These are phyloP conservation scores for Raffaelea albimanens DNA, from an alignment of 2,329 filamentous ascomycete species.

Conservation along the genomic window DNA sequence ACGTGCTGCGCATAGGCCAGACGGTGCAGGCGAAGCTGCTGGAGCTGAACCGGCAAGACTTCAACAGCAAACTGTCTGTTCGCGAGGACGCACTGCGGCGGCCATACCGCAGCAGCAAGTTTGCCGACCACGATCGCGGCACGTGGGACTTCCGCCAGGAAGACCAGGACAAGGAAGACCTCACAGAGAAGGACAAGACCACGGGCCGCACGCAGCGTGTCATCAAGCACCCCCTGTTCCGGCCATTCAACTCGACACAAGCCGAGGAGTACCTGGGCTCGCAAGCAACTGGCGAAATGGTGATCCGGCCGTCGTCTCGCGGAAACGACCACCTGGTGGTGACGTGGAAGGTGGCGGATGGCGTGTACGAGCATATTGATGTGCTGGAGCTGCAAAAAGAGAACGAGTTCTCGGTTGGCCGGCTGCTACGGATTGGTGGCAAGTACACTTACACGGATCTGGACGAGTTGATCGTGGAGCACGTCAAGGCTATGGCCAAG, in stretches of 20 bases:
- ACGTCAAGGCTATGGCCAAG: conserved; percentile 94
- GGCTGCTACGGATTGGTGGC: conserved; percentile 72
- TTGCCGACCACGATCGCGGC: conserved; percentile 61
- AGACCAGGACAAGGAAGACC: conserved; percentile 67
- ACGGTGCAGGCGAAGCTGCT: conserved; percentile 81
- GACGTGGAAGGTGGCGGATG: conserved; percentile 96
- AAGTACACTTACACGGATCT: conserved; percentile 92
- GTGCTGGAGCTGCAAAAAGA: conserved; percentile 95
- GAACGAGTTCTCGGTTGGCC: conserved; percentile 89
- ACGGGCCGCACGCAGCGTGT: conserved; percentile 84
- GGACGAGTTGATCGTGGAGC: conserved; percentile 92
- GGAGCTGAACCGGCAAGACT: conserved; percentile 77
- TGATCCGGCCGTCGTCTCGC: conserved; percentile 92
- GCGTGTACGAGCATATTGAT: conserved; percentile 96
- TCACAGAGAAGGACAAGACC: conserved; percentile 76
- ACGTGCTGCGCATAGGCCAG: conserved; percentile 69
- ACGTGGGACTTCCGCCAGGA: conserved; percentile 87
- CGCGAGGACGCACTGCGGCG: conserved; percentile 71
- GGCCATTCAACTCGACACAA: conserved; percentile 82
- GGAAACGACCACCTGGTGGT: conserved; percentile 91
- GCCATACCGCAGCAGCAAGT: conserved; percentile 50
- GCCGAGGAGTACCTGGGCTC: conserved; percentile 89
- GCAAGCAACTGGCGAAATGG: conserved; percentile 77
- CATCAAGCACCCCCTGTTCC: conserved; percentile 96
- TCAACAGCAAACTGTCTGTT: conserved; percentile 74